Base-by-base conservation (phyloP, 2,329 filamentous ascomycete genomes). In the Chaetomiaceae sp. region DNA sequence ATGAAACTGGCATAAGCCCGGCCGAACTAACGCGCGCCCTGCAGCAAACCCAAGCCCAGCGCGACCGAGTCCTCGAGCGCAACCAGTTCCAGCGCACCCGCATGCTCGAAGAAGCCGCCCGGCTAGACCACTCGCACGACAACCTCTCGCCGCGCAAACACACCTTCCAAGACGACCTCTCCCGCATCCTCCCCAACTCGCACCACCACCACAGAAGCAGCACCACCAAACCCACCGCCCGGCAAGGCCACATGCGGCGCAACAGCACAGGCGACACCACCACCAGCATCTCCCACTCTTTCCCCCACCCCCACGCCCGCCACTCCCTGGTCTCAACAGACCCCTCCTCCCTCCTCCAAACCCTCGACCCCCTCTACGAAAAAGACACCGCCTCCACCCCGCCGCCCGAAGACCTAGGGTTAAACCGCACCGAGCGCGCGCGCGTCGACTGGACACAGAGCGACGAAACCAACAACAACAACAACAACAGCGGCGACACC, bases 371-470 rank as follows among this genome's bases (percentile, higher is more conserved):
- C 13, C 33, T 45, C 13, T 12, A 35, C 8, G 48, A 50, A n/a
- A 41, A 50, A 5, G 5, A 35, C 10, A 35, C 6, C 46, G 10
- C 13, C 13, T 14, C 16, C 6, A 31, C 35, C 3, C 69, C 25
- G 66, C 72, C 48, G 69, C 19, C 44, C 7, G 25, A 17, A 13
- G 19, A 27, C 2, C 42, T 50, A 3, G 9, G n/a, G n/a, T n/a
- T n/a, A n/a, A n/a, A n/a, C n/a, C n/a, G n/a, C n/a, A 9, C 42
- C 10, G 50, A 53, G 14, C 47, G 51, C 9, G 45, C 48, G 25
- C 68, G 73, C 27, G 73, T 76, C 49, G 78, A 83, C 62, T 83
- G 80, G 80, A 76, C 76, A 25, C 79, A 83, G 61, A 75, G 72
- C 58, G 79, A 82, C 55, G 76, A 81, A 63, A 7, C 20, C 14